Conservation (phyloP, 805 yeast species). For the Candida loeiensis region DNA sequence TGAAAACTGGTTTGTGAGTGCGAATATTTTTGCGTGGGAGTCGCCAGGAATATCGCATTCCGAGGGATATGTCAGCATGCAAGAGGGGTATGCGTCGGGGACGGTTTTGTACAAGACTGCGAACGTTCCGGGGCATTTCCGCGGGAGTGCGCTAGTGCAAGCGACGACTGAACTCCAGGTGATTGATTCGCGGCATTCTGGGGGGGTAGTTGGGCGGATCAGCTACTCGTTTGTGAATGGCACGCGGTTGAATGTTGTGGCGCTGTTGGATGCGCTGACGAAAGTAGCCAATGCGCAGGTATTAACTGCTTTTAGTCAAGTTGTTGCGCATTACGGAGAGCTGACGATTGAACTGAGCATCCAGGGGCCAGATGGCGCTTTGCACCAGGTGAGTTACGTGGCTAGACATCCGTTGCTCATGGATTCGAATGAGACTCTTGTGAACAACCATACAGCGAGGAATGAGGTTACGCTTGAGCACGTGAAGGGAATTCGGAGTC, state of each 20-base stretch:
- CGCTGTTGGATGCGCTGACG: neutral
- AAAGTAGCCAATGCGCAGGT: neutral
- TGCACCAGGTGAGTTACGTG: neutral
- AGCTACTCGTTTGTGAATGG: neutral
- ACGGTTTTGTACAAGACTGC: neutral
- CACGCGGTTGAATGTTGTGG: neutral
- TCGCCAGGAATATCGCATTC: neutral
- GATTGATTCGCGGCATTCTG: neutral
- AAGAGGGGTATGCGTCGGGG: conserved; percentile 1
- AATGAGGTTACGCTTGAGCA: neutral
- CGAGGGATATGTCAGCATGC: neutral
- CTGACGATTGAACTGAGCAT: neutral
- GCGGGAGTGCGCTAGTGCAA: neutral
- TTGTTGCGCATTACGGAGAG: neutral
- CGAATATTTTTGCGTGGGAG: conserved; percentile 55
- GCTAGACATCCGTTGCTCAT: neutral
- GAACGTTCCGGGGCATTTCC: no score
- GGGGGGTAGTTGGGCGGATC: neutral
- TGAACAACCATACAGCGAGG: neutral
- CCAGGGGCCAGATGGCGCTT: neutral
- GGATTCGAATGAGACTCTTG: neutral
- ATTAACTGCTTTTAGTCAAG: neutral
- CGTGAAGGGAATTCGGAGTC: neutral
- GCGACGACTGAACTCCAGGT: neutral
- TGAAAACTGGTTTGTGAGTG: conserved; percentile 60